Percentiles rank a stretch among this genome's conserved stretches.
Evolutionary conservation across 495 filamentous ascomycete species (phyloP).

Genomic region (Acidiella bohemica): DNA sequence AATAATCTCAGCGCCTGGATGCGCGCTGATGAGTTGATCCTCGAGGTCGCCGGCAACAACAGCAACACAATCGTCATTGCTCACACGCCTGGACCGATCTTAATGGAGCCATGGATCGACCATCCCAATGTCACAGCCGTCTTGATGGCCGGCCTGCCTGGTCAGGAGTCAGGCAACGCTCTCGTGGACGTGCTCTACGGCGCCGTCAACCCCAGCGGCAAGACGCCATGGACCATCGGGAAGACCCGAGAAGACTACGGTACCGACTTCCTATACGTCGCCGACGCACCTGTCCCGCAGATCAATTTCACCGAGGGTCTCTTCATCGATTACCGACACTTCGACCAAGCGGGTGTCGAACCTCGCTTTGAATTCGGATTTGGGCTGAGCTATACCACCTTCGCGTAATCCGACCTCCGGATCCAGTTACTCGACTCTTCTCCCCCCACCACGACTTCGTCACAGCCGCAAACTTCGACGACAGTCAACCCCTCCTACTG

Average conservation of each 20-base stretch:
- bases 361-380: conserved; percentile 84
- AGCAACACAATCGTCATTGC: conserved; percentile 93
- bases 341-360: conserved; percentile 58
- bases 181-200: conserved; percentile 87
- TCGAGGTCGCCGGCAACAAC: conserved; percentile 59
- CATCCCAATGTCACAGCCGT: conserved; percentile 90
- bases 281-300: conserved; percentile 61
- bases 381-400: conserved; percentile 78
- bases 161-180: conserved; percentile 81
- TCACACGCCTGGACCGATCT: conserved; percentile 75
- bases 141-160: conserved; percentile 80
- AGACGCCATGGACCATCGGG: conserved; percentile 81
- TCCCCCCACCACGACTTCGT: too few relatives aligned
- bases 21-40: conserved; percentile 64
- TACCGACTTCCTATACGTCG: conserved; percentile 53
- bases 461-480: too few relatives aligned
- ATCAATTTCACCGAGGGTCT: conserved; percentile 69
- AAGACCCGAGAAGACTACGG: conserved; percentile 60
- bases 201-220: conserved; percentile 65
- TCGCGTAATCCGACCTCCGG: conserved; percentile 40
- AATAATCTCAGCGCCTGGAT: conserved; percentile 87
- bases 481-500: not conserved
- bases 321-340: conserved; percentile 84
- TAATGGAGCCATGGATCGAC: conserved; percentile 61
- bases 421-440: too few relatives aligned